Conservation (phyloP, 2,329 filamentous ascomycete genomes). For the Hypoxylon sp. region DNA sequence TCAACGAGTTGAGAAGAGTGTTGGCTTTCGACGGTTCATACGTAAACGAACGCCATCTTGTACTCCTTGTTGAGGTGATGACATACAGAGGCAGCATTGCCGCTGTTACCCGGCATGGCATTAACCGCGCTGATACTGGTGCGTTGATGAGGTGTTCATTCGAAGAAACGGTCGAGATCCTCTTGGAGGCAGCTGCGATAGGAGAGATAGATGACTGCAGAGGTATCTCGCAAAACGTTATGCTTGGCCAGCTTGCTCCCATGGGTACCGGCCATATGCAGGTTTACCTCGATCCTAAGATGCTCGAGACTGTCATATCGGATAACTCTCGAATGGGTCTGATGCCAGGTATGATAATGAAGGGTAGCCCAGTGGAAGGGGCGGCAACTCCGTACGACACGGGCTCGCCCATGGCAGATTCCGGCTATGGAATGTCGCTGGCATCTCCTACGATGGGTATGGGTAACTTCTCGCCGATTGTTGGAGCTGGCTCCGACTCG, state of each 20-base stretch:
- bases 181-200: constrained; percentile 92
- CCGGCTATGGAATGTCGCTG: constrained; percentile 70
- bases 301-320: constrained; percentile 94
- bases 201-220: constrained; percentile 98
- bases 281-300: constrained; percentile 90
- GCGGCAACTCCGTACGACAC: constrained; percentile 95
- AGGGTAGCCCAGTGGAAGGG: constrained; percentile 80
- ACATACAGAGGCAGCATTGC: constrained; percentile 94
- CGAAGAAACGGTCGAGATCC: constrained; percentile 98
- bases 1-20: constrained; percentile 90
- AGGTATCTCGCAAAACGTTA: constrained; percentile 98
- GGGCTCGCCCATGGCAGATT: constrained; percentile 81
- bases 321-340: constrained; percentile 89
- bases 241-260: constrained; percentile 95
- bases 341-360: constrained; percentile 81
- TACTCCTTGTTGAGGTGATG: constrained; percentile 96
- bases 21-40: constrained; percentile 99
- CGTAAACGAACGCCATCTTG: constrained; percentile 98
- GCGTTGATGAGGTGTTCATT: constrained; percentile 99
- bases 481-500: constrained; percentile 77
- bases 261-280: constrained; percentile 98
- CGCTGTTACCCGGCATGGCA: constrained; percentile 96
- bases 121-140: constrained; percentile 97
- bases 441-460: constrained; percentile 67
- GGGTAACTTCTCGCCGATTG: constrained; percentile 81